Base-by-base conservation (phyloP, 805 yeast genomes). In the Candida golubevii region DNA sequence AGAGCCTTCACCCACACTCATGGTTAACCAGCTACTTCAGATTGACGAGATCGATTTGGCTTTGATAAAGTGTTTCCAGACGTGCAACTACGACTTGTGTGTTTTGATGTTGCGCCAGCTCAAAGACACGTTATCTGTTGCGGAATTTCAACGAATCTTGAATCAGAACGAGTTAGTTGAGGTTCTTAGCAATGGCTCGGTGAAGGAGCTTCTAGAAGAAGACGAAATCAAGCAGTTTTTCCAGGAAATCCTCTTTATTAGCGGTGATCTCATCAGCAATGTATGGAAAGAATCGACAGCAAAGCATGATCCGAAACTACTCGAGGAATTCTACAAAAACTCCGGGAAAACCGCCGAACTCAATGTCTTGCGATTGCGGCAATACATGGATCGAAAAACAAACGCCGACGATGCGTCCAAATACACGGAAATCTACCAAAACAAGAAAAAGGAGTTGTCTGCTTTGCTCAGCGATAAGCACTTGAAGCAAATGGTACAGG, bases 11-110 rank as follows among this genome's bases (percentile, higher is more conserved):
- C 74, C 84, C 0, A 67, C 72, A 7, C 74, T 77, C 45, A 85
- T 84, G 49, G 77, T 88, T 1, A 51, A 51, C 9, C 69, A 83
- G 39, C 71, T 88, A 32, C 60, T 88, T 23, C 80, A 78, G 18
- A 82, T 87, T 73, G 88, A 85, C 36, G 89, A 87, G 54, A 71
- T 79, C 36, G 85, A 79, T 44, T 59, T 78, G 36, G 96, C 96
- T 0, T 60, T 89, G 33, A 60, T 74, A 36, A 85, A 83, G 53
- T 78, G 91, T 0, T 76, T 83, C 36, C 80, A 77, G 47, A 72
- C 79, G 32, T 75, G 79, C 13, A 78, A 81, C 53, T 74, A 74
- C 35, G 88, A 83, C 57, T 66, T 88, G 32, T 72, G 83, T 7
- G 64, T 74, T 37, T 74, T 77, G 43, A 80, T 85, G 0, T 58